A percentile compares a stretch with the other conserved stretches of the same genome.
Evolutionary conservation across 2,329 filamentous ascomycete genomes (phyloP).

Genomic region (Arachnomyces sp.): DNA sequence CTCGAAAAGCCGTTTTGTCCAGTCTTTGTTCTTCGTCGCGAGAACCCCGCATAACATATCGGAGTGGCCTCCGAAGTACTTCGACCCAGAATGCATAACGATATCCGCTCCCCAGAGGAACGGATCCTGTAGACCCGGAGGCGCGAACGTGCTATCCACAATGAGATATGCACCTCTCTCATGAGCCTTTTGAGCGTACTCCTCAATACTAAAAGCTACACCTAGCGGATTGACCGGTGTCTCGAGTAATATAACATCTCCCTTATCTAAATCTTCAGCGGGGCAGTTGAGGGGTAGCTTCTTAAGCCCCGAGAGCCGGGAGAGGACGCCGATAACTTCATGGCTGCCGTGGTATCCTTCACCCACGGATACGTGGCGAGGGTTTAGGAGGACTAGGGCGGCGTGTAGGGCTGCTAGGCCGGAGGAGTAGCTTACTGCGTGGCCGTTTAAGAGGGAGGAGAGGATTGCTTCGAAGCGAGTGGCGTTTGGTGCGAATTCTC

Average conservation of each 20-base stretch:
- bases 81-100: slow-evolving; percentile 85
- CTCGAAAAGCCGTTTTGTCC: slow-evolving; percentile 49
- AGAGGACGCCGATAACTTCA: slow-evolving; percentile 65
- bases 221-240: slow-evolving; percentile 88
- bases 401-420: slow-evolving; percentile 87
- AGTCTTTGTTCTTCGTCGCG: slow-evolving; percentile 50
- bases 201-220: slow-evolving; percentile 62
- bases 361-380: slow-evolving; percentile 69
- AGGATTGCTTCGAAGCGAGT: slow-evolving; percentile 78
- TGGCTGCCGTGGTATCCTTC: slow-evolving; percentile 90
- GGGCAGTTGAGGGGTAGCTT: slow-evolving; percentile 62
- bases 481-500: slow-evolving; percentile 66
- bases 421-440: slow-evolving; percentile 68
- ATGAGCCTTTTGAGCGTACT: slow-evolving; percentile 64
- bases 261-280: slow-evolving; percentile 56
- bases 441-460: slow-evolving; percentile 54
- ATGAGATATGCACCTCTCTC: slow-evolving; percentile 63
- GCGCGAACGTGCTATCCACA: slow-evolving; percentile 84
- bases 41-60: slow-evolving; percentile 89
- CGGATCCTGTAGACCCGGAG: slow-evolving; percentile 78
- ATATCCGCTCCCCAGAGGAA: slow-evolving; percentile 72
- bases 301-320: slow-evolving; percentile 64
- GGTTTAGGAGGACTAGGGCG: slow-evolving; percentile 69
- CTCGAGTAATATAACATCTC: slow-evolving; percentile 84
- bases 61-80: slow-evolving; percentile 90